phyloP scores from a whole-genome alignment of 805 yeast species.

The Hanseniaspora valbyensis region DNA sequence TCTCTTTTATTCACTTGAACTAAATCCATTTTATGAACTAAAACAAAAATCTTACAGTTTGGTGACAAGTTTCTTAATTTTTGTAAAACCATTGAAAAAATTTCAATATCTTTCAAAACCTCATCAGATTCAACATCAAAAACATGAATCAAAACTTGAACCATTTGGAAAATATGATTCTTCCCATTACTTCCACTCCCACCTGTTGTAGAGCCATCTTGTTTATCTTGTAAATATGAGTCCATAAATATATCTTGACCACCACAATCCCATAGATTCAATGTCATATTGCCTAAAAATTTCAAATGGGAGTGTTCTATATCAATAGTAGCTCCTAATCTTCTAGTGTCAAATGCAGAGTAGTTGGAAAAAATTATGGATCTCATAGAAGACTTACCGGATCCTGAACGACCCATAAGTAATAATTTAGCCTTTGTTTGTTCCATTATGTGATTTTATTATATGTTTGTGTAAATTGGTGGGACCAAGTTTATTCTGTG shows the following conservation, averaged over 20 bases:
- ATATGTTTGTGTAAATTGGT: not conserved
- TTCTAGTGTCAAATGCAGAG: conserved; percentile 90
- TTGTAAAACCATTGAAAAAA: conserved; percentile 71
- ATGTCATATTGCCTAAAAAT: conserved; percentile 87
- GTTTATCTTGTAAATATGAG: conserved; percentile 72
- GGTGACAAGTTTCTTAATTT: conserved; percentile 79
- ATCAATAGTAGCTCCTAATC: conserved; percentile 94
- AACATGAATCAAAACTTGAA: conserved; percentile 88
- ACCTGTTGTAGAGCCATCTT: not conserved
- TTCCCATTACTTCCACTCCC: conserved; percentile 28
- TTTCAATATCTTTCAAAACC: conserved; percentile 84
- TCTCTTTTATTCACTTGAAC: conserved; percentile 78
- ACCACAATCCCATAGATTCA: conserved; percentile 97
- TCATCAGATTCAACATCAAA: conserved; percentile 92
- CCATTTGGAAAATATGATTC: conserved; percentile 89
- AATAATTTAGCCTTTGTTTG: conserved; percentile 36
- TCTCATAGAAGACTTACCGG: conserved; percentile 96
- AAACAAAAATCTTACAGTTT: conserved; percentile 78
- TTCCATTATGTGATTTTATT: not conserved
- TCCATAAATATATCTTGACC: conserved; percentile 97
- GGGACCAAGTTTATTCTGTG: no score
- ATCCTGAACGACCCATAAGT: conserved; percentile 85
- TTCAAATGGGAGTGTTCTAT: conserved; percentile 95
- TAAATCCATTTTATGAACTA: conserved; percentile 91
- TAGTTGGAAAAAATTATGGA: conserved; percentile 91